Percentiles rank a stretch among this genome's conserved stretches.
Conservation (phyloP, 2,329 filamentous ascomycete genomes). For the Diaporthe sp. region DNA sequence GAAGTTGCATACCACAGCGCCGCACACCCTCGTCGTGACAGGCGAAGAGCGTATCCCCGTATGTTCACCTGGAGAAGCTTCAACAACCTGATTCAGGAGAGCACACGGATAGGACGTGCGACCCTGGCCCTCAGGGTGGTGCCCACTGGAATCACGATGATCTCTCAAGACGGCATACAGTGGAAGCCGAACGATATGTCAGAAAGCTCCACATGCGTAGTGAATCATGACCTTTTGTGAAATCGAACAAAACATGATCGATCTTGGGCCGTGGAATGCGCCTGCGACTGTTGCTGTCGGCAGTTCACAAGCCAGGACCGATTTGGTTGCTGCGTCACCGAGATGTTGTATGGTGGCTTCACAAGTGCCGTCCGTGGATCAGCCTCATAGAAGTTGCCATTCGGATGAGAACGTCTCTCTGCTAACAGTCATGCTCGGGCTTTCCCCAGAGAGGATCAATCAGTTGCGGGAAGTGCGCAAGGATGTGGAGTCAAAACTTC, state of each 20-base stretch:
- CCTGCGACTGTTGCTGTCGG: neutral
- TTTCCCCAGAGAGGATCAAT: constrained; percentile 27
- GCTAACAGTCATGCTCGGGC: neutral
- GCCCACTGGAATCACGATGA: constrained; percentile 20
- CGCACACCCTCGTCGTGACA: neutral
- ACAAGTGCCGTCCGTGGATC: neutral
- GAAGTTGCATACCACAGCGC: neutral
- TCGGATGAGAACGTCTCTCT: neutral
- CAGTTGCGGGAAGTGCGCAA: constrained; percentile 31
- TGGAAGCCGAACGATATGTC: constrained; percentile 23
- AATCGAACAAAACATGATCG: constrained; percentile 23
- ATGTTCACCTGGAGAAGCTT: neutral
- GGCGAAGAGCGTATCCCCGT: neutral
- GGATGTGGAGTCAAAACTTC: constrained; percentile 26
- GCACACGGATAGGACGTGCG: constrained; percentile 2
- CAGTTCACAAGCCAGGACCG: neutral
- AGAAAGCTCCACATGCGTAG: constrained; percentile 5
- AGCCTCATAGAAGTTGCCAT: neutral
- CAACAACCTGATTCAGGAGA: constrained; percentile 30
- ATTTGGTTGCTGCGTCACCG: neutral
- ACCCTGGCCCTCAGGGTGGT: constrained; percentile 2
- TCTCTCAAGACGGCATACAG: constrained; percentile 21
- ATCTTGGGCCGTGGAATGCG: neutral
- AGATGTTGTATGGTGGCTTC: neutral
- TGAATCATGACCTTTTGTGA: constrained; percentile 25